Conservation (phyloP, 352 stramenopile species). For the Pilasporangium apinafurcum region DNA sequence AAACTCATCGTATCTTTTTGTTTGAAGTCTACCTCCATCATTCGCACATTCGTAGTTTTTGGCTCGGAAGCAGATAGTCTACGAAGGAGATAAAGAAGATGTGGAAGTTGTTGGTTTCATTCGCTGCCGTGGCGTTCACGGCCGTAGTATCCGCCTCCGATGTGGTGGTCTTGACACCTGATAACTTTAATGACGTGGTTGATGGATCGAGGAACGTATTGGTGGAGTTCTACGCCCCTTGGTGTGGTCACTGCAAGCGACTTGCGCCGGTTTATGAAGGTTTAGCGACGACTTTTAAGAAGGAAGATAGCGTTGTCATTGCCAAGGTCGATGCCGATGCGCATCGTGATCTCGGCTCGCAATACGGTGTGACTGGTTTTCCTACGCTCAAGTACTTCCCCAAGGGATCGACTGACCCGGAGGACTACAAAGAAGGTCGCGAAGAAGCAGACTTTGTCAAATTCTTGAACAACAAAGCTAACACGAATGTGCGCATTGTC, state of each 20-base stretch:
- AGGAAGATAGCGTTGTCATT: conserved; percentile 75
- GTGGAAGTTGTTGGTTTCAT: conserved; percentile 53
- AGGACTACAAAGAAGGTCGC: conserved; percentile 85
- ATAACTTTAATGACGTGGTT: conserved; percentile 79
- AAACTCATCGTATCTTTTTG: conserved; percentile 12
- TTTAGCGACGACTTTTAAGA: conserved; percentile 87
- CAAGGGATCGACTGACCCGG: conserved; percentile 61
- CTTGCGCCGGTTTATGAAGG: conserved; percentile 75
- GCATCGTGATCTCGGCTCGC: conserved; percentile 69
- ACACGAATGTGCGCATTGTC: conserved; percentile 61
- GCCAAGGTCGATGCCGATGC: conserved; percentile 89
- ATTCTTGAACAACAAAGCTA: conserved; percentile 77
- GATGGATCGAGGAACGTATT: conserved; percentile 83
- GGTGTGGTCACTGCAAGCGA: conserved; percentile 93
- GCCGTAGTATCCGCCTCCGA: conserved; percentile 57
- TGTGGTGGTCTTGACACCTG: conserved; percentile 71
- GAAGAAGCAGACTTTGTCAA: conserved; percentile 71
- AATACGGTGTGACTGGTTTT: conserved; percentile 89
- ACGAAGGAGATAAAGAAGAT: no score
- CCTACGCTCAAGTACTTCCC: conserved; percentile 92
- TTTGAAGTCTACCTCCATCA: background rate
- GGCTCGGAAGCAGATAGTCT: background rate
- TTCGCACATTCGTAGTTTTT: conserved; percentile 7
- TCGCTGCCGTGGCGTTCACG: conserved; percentile 33
- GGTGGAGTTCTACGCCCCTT: conserved; percentile 89